phyloP scores from a whole-genome alignment of 2,329 filamentous ascomycete genomes.

The Clathrospora elynae region DNA sequence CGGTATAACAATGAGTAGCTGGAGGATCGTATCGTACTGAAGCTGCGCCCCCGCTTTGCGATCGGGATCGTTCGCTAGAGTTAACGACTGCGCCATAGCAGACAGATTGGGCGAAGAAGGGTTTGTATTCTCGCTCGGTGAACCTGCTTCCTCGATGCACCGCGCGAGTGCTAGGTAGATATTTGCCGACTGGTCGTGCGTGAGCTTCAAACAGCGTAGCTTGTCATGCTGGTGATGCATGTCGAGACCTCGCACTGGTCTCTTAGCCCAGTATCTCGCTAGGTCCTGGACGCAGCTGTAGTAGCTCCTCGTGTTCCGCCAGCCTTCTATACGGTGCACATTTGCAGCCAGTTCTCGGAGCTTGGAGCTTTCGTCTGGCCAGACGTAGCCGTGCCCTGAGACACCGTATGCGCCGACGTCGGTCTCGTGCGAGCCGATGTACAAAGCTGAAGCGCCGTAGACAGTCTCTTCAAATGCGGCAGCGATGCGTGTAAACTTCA shows the following conservation, averaged over 20 bases:
- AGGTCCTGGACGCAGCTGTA: constrained; percentile 83
- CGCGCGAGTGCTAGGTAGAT: constrained; percentile 82
- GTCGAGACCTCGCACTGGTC: constrained; percentile 79
- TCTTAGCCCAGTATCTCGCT: constrained; percentile 44
- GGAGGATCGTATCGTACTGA: constrained; percentile 48
- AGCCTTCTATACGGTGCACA: constrained; percentile 91
- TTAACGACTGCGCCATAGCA: constrained; percentile 27
- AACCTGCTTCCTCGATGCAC: constrained; percentile 63
- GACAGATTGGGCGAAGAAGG: constrained; percentile 28
- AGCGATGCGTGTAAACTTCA: constrained; percentile 88
- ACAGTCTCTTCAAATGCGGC: constrained; percentile 95
- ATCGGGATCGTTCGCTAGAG: constrained; percentile 33
- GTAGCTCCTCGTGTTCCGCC: constrained; percentile 93
- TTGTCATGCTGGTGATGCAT: constrained; percentile 92
- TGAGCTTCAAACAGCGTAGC: constrained; percentile 79
- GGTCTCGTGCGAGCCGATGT: constrained; percentile 76
- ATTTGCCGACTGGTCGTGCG: constrained; percentile 74
- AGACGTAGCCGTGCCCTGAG: constrained; percentile 91
- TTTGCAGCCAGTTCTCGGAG: constrained; percentile 88
- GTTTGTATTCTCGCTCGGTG: constrained; percentile 17
- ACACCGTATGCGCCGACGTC: constrained; percentile 57
- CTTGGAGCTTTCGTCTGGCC: constrained; percentile 81
- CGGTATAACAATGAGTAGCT: constrained; percentile 79
- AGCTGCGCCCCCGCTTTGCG: constrained; percentile 32
- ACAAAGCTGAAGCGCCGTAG: constrained; percentile 88